phyloP scores from a whole-genome alignment of 805 yeast genomes.

The Zygosaccharomyces bisporus region DNA sequence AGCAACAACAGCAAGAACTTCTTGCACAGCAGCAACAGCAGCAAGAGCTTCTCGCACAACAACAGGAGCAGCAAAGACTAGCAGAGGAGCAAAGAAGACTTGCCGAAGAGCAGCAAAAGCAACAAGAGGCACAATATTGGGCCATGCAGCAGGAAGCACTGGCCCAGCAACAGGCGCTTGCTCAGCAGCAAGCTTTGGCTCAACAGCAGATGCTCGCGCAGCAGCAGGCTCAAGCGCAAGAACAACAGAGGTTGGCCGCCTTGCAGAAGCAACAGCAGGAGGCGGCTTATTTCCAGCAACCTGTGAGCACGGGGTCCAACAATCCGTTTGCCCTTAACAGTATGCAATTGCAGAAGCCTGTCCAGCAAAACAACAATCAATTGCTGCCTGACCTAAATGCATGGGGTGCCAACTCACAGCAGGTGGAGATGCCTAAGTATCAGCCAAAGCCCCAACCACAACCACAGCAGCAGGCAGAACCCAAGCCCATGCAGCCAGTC shows the following conservation, averaged over 20 bases:
- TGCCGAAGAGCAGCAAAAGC: slow-evolving; percentile 15
- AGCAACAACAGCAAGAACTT: slow-evolving; percentile 28
- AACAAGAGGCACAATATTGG: slow-evolving; percentile 21
- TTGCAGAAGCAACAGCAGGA: slow-evolving; percentile 36
- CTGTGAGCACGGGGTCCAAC: slow-evolving; percentile 66
- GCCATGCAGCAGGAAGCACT: slow-evolving; percentile 32
- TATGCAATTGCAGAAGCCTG: slow-evolving; percentile 12
- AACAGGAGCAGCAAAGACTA: slow-evolving; percentile 25
- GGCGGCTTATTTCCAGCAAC: slow-evolving; percentile 43
- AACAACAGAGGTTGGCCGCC: slow-evolving; percentile 27
- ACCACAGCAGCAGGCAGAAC: slow-evolving; percentile 18
- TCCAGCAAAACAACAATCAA: neutral
- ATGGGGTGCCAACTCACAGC: slow-evolving; percentile 4
- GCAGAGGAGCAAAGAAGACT: neutral
- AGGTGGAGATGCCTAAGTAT: slow-evolving; percentile 13
- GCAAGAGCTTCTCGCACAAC: slow-evolving; percentile 27
- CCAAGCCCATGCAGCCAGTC: slow-evolving; percentile 42
- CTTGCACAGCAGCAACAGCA: slow-evolving; percentile 27
- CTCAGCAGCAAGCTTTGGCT: slow-evolving; percentile 34
- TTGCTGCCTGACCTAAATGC: slow-evolving; percentile 3
- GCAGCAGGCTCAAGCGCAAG: slow-evolving; percentile 31
- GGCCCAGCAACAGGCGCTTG: slow-evolving; percentile 31
- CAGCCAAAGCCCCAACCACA: slow-evolving; percentile 22
- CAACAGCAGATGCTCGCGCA: slow-evolving; percentile 35
- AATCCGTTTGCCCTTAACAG: slow-evolving; percentile 65